These are phyloP conservation scores for Pleurotus sapidus DNA, from an alignment of 768 basidiomycete genomes.

Conservation along the genomic window DNA sequence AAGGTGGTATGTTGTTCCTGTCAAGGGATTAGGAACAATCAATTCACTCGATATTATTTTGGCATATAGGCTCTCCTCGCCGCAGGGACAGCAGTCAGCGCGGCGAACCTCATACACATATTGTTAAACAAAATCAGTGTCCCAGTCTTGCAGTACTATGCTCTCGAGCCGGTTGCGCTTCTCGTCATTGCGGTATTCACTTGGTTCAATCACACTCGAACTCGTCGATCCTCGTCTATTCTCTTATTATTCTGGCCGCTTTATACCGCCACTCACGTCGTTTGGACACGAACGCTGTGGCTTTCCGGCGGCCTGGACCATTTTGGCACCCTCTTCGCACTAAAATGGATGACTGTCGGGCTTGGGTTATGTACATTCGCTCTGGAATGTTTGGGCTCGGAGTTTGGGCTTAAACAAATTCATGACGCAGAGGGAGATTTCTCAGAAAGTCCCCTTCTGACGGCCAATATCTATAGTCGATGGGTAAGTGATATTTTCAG, in stretches of 20 bases:
- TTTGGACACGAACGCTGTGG: constrained; percentile 62
- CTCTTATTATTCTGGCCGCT: constrained; percentile 83
- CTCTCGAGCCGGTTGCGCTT: constrained; percentile 58
- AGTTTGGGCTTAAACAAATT: constrained; percentile 27
- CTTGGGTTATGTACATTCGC: constrained; percentile 55
- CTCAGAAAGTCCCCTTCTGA: constrained; percentile 67
- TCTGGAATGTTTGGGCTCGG: constrained; percentile 72
- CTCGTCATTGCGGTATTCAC: constrained; percentile 49
- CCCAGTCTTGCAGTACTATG: constrained; percentile 47
- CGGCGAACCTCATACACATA: constrained; percentile 39
- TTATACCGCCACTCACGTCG: constrained; percentile 44
- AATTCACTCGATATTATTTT: background rate
- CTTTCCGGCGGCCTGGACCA: constrained; percentile 26
- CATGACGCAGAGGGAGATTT: constrained; percentile 26
- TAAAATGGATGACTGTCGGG: constrained; percentile 40
- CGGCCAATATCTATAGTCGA: constrained; percentile 78
- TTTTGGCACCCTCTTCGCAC: constrained; percentile 31
- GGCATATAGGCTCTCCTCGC: constrained; percentile 41
- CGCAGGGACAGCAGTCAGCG: constrained; percentile 45
- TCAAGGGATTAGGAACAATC: background rate
- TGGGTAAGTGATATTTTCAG: constrained; percentile 39
- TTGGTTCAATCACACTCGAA: constrained; percentile 66
- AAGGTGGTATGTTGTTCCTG: constrained; percentile 61
- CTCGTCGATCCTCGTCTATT: constrained; percentile 65
- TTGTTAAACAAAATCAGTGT: constrained; percentile 29